Percentiles rank a stretch among this genome's conserved stretches.
Evolutionary conservation across 2,329 filamentous ascomycete species (phyloP).

Genomic region (Escovopsis sp.): DNA sequence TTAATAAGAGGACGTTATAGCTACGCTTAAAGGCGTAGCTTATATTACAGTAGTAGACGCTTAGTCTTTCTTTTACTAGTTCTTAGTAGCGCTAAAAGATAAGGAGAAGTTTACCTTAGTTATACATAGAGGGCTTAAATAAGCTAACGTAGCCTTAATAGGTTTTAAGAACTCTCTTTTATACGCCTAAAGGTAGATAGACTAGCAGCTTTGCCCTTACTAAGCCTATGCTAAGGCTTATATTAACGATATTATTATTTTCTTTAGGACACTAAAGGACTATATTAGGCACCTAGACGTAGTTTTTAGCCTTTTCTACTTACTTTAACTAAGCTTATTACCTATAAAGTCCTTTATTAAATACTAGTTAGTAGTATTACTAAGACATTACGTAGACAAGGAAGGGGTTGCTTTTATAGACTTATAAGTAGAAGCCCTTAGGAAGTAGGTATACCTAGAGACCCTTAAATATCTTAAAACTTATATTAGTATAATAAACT

Average conservation of each 20-base stretch:
- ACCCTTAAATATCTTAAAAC: too few species aligned
- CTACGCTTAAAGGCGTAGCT: too few species aligned
- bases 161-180: background rate
- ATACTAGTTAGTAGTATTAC: too few species aligned
- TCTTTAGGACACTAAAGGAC: background rate
- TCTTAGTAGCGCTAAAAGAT: too few species aligned
- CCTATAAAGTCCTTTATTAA: background rate
- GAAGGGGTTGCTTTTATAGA: too few species aligned
- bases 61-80: too few species aligned
- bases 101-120: background rate
- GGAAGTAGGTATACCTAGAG: background rate
- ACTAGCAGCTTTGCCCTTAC: background rate
- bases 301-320: conserved; percentile 1
- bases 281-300: background rate
- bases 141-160: background rate
- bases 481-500: background rate
- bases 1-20: too few species aligned
- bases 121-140: background rate
- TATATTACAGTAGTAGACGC: too few species aligned
- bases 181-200: background rate
- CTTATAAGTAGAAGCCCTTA: background rate
- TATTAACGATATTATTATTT: background rate
- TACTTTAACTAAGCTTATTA: background rate
- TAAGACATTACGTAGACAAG: background rate
- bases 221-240: background rate